Evolutionary conservation across 768 basidiomycete genomes (phyloP).

Genomic region (Amanita brunnescens): DNA sequence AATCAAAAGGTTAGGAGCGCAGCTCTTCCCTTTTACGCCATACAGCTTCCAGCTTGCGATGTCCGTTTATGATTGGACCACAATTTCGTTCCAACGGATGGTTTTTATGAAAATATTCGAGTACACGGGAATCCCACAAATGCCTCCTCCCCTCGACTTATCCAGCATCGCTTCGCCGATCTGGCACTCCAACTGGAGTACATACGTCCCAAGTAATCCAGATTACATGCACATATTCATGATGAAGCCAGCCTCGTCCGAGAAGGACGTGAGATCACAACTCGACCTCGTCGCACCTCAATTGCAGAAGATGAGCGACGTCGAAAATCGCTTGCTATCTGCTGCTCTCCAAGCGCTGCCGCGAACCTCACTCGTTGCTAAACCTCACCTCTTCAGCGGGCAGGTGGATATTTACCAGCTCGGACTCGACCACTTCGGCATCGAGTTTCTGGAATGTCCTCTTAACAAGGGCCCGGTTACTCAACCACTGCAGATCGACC

Average conservation of each 20-base stretch:
- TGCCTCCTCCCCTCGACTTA: constrained; percentile 5
- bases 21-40: constrained; percentile 7
- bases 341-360: constrained; percentile 8
- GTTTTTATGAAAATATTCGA: constrained; percentile 9
- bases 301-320: constrained; percentile 7
- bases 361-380: constrained; percentile 4
- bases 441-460: neutral
- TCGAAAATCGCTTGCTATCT: constrained; percentile 7
- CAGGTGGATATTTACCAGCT: constrained; percentile 7
- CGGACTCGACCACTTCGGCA: no score
- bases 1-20: neutral
- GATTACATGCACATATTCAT: constrained; percentile 9
- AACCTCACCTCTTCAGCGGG: constrained; percentile 5
- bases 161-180: constrained; percentile 4
- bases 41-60: constrained; percentile 9
- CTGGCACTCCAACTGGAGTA: constrained; percentile 4
- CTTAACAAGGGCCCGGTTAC: neutral
- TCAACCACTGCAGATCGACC: neutral
- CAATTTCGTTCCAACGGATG: neutral
- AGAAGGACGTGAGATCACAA: no score
- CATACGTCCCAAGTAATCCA: constrained; percentile 2
- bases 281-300: neutral
- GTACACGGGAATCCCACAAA: constrained; percentile 1
- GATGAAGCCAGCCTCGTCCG: neutral
- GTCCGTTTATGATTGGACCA: neutral